Base-by-base conservation (phyloP, 164 flowering plant species). In the Malania oleifera region DNA sequence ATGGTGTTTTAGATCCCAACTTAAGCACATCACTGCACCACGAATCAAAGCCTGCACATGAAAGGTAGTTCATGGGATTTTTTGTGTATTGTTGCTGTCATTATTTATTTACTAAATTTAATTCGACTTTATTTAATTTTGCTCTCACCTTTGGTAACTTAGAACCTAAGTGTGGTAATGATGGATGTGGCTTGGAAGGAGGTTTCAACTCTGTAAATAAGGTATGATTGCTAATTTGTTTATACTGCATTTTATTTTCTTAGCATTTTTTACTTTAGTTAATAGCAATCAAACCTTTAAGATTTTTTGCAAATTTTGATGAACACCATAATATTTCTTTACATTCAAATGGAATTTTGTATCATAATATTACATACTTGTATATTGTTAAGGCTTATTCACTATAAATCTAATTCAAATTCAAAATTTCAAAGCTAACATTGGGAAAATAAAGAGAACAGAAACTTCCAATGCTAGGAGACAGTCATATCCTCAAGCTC, bases 51-150 rank as follows among this genome's bases (percentile, higher is more conserved):
- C 39, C 41, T 35, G 53, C 54, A 44, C 46, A 62, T 48, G 62
- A 67, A 67, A 70, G 68, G 77, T 72, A 27, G 22, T 19, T 66
- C 29, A 17, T 7, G 43, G 51, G 40, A 34, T n/a, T 11, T 58
- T 29, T 15, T 11, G 52, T 12, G 44, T 15, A 14, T 24, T 25
- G 20, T 43, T 12, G 26, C 18, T 6, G 25, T 31, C 9, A 9
- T 12, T 20, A 3, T 23, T 23, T 46, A 19, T 20, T 53, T n/a
- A 24, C n/a, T 7, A 7, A 14, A 26, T 19, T 50, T 8, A 6
- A 22, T 26, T 15, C 7, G 3, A 5, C 17, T 44, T 45, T 2
- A 2, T 15, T 60, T 3, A 23, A 17, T 15, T 45, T 15, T 45
- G n/a, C 8, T 37, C 3, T 10, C 15, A 26, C 27, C 10, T 9